Conservation (phyloP, 2,329 filamentous ascomycete species). For the Hypoxylon sp. region DNA sequence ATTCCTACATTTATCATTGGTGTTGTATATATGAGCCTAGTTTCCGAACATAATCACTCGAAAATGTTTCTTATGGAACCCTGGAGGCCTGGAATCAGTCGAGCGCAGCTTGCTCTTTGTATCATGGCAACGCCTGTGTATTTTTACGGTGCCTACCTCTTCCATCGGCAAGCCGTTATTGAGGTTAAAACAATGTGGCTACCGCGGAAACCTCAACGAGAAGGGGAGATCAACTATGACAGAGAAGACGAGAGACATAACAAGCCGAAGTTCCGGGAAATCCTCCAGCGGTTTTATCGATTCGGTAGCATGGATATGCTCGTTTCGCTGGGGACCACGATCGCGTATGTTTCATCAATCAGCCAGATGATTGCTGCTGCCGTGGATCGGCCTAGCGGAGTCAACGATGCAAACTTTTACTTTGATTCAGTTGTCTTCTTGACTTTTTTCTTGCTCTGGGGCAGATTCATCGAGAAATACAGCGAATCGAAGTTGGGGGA, state of each 20-base stretch:
- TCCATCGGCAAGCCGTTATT: conserved; percentile 83
- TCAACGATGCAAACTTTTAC: conserved; percentile 74
- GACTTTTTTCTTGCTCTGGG: conserved; percentile 85
- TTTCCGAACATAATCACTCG: conserved; percentile 70
- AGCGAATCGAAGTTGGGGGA: conserved; percentile 93
- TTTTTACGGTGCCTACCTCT: conserved; percentile 87
- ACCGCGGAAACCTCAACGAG: conserved; percentile 68
- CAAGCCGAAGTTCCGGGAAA: conserved; percentile 20
- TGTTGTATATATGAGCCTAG: conserved; percentile 90
- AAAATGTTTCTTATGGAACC: conserved; percentile 78
- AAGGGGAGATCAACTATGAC: conserved; percentile 3
- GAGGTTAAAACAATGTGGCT: conserved; percentile 86
- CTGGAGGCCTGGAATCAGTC: conserved; percentile 79
- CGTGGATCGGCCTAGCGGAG: conserved; percentile 56
- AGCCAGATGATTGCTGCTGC: conserved; percentile 80
- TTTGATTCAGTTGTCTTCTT: conserved; percentile 95
- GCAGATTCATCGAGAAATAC: conserved; percentile 86
- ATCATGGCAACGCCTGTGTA: conserved; percentile 88
- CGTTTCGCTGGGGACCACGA: conserved; percentile 88
- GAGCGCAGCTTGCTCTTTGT: conserved; percentile 84
- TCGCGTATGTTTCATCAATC: conserved; percentile 88
- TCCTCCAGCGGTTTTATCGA: conserved; percentile 84
- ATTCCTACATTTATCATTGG: conserved; percentile 90
- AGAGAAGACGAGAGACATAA: conserved; percentile 64
- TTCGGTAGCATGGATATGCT: conserved; percentile 98